Evolutionary conservation across 176 grass and related monocot species (phyloP), one percentile per base, ranked within the genome.

Genomic region (Panicum miliaceum): DNA sequence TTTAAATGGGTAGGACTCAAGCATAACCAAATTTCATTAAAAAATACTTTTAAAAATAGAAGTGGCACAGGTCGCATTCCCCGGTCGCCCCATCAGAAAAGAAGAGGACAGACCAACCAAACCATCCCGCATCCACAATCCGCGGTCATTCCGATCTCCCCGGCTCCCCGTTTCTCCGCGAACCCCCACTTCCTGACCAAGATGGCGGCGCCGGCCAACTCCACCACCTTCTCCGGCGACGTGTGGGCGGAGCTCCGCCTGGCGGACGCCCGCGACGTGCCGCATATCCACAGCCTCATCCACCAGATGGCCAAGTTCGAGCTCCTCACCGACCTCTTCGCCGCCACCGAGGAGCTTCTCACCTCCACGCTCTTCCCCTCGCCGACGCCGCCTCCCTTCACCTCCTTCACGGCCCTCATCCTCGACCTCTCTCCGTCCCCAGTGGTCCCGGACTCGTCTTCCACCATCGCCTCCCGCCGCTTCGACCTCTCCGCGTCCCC

Each of bases 241-340:
- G 89, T 92, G 13, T 98, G 93, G 91, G 93, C 89, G 62, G 91
- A 90, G 91, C 84, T 98, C 41, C 91, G 96, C 9, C 81, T 92
- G 10, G 91, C 87, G 4, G 82, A 98, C 69, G 69, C 62, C 8
- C 59, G 81, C 66, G 93, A 98, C 45, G 96, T 98, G 61, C 93
- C 93, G 19, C 85, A 93, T 81, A 85, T 98, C 83, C 81, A 88
- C 71, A 86, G 91, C 42, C 91, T 98, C 85, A 94, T 94, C 68
- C 80, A 79, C 57, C 96, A 94, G 84, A 95, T 95, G 96, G 91
- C 96, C 23, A 93, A 92, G 77, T 98, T 98, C 81, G 93, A 95
- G 89, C 91, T 77, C 35, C 89, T 98, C 41, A 95, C 91, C 4
- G 66, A 98, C 69, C 93, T 98, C 80, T 98, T 95, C 93, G 82